phyloP scores from a whole-genome alignment of 768 basidiomycete genomes.

The Calocybe gangraenosa region DNA sequence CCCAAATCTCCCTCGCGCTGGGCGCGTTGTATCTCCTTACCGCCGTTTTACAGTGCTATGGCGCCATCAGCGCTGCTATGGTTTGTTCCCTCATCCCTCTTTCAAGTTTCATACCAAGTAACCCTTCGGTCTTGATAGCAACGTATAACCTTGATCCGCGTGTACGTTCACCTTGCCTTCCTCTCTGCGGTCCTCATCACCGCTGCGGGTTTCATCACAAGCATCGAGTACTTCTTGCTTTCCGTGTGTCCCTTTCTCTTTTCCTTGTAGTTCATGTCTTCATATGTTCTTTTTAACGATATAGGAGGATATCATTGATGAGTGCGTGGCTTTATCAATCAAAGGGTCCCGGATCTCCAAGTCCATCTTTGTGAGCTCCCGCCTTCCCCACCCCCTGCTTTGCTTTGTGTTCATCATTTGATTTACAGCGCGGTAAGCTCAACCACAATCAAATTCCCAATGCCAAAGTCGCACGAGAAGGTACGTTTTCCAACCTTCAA shows the following conservation, averaged over 20 bases:
- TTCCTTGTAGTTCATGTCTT: background rate
- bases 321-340: constrained; percentile 30
- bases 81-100: constrained; percentile 3
- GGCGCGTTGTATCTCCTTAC: constrained; percentile 29
- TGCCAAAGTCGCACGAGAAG: constrained; percentile 26
- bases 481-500: too few relatives aligned
- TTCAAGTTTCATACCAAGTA: background rate
- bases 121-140: constrained; percentile 12
- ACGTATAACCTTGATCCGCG: constrained; percentile 21
- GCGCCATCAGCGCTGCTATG: constrained; percentile 14
- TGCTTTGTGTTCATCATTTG: background rate
- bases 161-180: constrained; percentile 23
- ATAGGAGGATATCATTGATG: constrained; percentile 34
- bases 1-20: constrained; percentile 31
- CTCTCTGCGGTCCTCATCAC: constrained; percentile 31
- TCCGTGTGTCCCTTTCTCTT: constrained; percentile 24
- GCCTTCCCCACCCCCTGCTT: background rate
- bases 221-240: constrained; percentile 34
- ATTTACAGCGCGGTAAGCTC: constrained; percentile 25
- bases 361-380: constrained; percentile 31
- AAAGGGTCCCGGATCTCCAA: constrained; percentile 30
- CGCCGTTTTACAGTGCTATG: constrained; percentile 18
- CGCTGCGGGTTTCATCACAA: constrained; percentile 29
- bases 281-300: background rate
- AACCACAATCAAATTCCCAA: constrained; percentile 26